phyloP scores from a whole-genome alignment of 352 stramenopile species.

The Pythium myriotylum region DNA sequence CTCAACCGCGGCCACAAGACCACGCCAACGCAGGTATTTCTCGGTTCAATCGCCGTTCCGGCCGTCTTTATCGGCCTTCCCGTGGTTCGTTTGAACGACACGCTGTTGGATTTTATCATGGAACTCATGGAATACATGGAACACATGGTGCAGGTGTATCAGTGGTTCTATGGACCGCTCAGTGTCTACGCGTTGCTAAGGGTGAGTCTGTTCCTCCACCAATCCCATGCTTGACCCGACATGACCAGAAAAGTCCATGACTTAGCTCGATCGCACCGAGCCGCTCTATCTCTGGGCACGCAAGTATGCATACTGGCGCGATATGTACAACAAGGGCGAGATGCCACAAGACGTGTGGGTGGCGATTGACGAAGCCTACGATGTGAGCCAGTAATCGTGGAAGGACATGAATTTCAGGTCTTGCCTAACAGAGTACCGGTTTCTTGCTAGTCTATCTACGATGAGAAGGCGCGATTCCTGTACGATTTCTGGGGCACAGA shows the following conservation, averaged over 20 bases:
- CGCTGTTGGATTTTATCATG: neutral
- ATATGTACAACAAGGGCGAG: constrained; percentile 47
- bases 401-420: neutral
- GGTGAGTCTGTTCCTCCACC: neutral
- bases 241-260: neutral
- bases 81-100: constrained; percentile 25
- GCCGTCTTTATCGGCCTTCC: constrained; percentile 43
- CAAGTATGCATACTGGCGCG: constrained; percentile 62
- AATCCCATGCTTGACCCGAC: no score
- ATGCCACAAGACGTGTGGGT: constrained; percentile 57
- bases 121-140: no score
- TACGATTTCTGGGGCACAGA: constrained; percentile 72
- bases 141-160: constrained; percentile 30
- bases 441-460: constrained; percentile 56
- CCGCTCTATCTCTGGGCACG: constrained; percentile 56
- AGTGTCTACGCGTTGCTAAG: constrained; percentile 30
- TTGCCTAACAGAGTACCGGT: neutral
- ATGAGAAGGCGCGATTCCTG: constrained; percentile 46
- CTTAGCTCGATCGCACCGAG: constrained; percentile 58
- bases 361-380: constrained; percentile 60
- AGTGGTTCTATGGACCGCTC: constrained; percentile 25
- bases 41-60: constrained; percentile 47
- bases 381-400: constrained; percentile 37
- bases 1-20: constrained; percentile 44
- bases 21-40: constrained; percentile 42